Evolutionary conservation across 345 rosid species (phyloP).

Genomic region (Sisymbrium irio): DNA sequence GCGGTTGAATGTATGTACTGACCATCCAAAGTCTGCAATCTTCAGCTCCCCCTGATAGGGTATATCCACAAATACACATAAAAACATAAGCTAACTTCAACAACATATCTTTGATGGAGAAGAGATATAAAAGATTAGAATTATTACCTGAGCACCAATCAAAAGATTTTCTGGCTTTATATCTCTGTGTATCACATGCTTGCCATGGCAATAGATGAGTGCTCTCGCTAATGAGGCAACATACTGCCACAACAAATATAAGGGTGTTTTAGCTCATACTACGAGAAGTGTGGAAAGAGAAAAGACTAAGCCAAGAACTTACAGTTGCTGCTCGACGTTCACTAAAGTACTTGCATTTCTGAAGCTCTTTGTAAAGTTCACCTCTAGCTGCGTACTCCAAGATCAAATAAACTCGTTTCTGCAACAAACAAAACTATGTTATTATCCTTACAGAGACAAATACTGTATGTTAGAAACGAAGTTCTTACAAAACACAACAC

Average conservation of each 20-base stretch:
- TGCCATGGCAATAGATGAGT: slow-evolving; percentile 95
- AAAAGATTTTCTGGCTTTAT: slow-evolving; percentile 93
- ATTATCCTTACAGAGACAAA: background rate
- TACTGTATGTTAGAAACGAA: background rate
- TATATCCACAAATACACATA: background rate
- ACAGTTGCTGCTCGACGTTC: slow-evolving; percentile 94
- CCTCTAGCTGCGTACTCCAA: slow-evolving; percentile 89
- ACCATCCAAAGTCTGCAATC: slow-evolving; percentile 99
- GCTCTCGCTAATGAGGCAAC: slow-evolving; percentile 96
- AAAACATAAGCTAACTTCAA: background rate
- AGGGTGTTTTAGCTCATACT: background rate
- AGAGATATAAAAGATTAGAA: background rate
- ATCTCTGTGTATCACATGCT: slow-evolving; percentile 96
- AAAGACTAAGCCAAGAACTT: slow-evolving; percentile 28
- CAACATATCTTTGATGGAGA: background rate
- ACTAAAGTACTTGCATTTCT: slow-evolving; percentile 83
- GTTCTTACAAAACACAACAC: background rate
- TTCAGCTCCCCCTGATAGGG: slow-evolving; percentile 83
- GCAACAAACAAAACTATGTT: slow-evolving; percentile 8
- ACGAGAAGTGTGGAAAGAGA: background rate
- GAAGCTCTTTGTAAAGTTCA: slow-evolving; percentile 87
- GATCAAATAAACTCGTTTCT: slow-evolving; percentile 86
- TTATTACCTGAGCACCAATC: slow-evolving; percentile 72
- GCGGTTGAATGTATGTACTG: slow-evolving; percentile 92
- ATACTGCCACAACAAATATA: slow-evolving; percentile 43